A percentile compares a stretch with the other conserved stretches of the same genome.
Conservation (phyloP, 768 basidiomycete species). For the Kwoniella bestiolae region DNA sequence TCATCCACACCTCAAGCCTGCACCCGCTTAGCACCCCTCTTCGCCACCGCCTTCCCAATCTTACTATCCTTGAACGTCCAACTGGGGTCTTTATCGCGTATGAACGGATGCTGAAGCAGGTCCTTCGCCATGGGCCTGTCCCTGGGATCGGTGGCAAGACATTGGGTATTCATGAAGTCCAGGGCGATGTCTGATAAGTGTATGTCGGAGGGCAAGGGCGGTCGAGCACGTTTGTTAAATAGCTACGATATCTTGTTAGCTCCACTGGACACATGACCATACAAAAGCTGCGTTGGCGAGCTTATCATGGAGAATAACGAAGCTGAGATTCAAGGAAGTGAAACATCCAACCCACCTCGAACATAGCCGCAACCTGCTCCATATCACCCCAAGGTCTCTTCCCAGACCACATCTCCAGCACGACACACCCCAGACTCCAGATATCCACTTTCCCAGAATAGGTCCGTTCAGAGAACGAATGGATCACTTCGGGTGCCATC, state of each 20-base stretch:
- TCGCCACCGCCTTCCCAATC: slow-evolving; percentile 52
- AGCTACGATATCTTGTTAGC: no score
- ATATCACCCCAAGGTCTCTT: slow-evolving; percentile 84
- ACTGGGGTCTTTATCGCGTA: slow-evolving; percentile 44
- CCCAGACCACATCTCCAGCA: slow-evolving; percentile 99
- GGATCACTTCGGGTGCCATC: slow-evolving; percentile 98
- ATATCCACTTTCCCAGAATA: slow-evolving; percentile 98
- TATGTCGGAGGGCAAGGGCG: slow-evolving; percentile 86
- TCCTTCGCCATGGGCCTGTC: slow-evolving; percentile 79
- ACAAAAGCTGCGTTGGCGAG: no score
- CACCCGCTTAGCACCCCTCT: slow-evolving; percentile 26
- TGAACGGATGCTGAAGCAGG: slow-evolving; percentile 73
- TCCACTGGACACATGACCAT: no score
- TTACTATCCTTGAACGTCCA: slow-evolving; percentile 54
- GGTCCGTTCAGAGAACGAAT: slow-evolving; percentile 71
- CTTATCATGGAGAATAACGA: no score
- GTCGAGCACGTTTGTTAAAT: slow-evolving; percentile 79
- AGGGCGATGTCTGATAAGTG: slow-evolving; percentile 73
- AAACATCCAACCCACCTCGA: slow-evolving; percentile 84
- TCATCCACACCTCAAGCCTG: slow-evolving; percentile 8
- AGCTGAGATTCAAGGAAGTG: no score
- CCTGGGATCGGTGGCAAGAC: slow-evolving; percentile 87
- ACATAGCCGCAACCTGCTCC: slow-evolving; percentile 92
- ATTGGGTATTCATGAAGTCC: slow-evolving; percentile 78
- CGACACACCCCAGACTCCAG: slow-evolving; percentile 94